Conservation (phyloP, 306 rosid species). For the Nissolia schottii region DNA sequence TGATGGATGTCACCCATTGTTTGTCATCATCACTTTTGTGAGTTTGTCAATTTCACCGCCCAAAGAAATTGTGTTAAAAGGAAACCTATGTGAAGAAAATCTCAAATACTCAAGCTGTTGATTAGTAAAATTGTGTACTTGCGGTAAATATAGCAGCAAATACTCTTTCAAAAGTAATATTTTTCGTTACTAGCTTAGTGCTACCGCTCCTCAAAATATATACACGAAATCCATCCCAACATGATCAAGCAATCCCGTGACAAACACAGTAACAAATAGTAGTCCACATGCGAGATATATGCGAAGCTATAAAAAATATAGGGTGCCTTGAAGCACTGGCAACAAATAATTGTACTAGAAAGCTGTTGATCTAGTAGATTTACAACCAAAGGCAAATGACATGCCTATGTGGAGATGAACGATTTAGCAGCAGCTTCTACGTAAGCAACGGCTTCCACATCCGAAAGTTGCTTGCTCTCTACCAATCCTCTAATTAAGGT, state of each 20-base stretch:
- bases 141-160: background rate
- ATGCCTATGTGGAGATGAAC: slow-evolving; percentile 24
- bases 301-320: background rate
- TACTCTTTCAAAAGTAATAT: background rate
- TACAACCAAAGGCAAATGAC: slow-evolving; percentile 9
- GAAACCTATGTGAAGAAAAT: background rate
- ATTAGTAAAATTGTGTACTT: too few species aligned
- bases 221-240: background rate
- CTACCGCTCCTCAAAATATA: background rate
- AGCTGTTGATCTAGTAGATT: background rate
- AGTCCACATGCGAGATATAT: background rate
- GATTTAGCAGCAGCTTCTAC: slow-evolving; percentile 50
- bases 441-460: slow-evolving; percentile 62
- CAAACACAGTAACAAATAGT: background rate
- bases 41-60: background rate
- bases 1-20: background rate
- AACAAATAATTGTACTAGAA: background rate
- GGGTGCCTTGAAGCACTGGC: background rate
- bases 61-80: background rate
- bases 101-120: too few species aligned
- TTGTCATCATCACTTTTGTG: too few species aligned
- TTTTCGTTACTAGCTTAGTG: too few species aligned
- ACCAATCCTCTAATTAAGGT: slow-evolving; percentile 61
- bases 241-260: background rate
- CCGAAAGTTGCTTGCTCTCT: slow-evolving; percentile 67